These are phyloP conservation scores for Alternaria triticimaculans DNA, from an alignment of 2,329 filamentous ascomycete species.

Conservation along the genomic window DNA sequence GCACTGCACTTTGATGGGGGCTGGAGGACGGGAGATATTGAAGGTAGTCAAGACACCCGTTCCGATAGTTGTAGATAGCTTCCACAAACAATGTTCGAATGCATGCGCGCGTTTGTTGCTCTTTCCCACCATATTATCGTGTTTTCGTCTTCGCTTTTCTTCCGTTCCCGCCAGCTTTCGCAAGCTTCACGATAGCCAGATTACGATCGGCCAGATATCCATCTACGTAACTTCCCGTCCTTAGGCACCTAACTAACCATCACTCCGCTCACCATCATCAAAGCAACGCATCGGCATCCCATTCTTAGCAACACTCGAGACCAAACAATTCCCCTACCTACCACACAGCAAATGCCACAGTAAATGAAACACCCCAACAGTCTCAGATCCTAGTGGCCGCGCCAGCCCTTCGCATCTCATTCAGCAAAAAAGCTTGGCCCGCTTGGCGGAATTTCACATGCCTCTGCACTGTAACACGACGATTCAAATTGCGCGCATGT, in stretches of 20 bases:
- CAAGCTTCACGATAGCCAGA: not conserved
- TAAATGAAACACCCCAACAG: conserved; percentile 13
- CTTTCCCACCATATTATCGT: conserved; percentile 15
- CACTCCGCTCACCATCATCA: not conserved
- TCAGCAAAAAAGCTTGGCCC: not conserved
- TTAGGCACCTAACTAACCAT: not conserved
- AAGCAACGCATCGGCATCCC: not conserved
- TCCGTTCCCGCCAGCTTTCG: not conserved
- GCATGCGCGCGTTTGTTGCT: conserved; percentile 28
- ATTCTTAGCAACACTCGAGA: not conserved
- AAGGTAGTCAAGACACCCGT: not conserved
- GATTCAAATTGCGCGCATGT: not conserved
- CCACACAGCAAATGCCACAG: not conserved
- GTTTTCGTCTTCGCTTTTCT: not conserved
- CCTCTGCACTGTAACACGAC: not conserved
- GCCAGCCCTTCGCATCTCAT: not conserved
- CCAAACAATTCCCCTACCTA: not conserved
- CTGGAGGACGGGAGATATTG: not conserved
- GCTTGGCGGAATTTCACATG: not conserved
- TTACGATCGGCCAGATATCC: not conserved
- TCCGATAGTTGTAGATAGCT: not conserved
- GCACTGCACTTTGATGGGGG: not conserved
- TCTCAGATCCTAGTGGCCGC: conserved; percentile 3
- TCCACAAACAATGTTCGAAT: conserved; percentile 18
- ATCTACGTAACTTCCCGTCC: not conserved